A percentile compares a stretch with the other conserved stretches of the same genome.
phyloP scores from a whole-genome alignment of 169 alveolate genomes.

The Cryptosporidium muris region DNA sequence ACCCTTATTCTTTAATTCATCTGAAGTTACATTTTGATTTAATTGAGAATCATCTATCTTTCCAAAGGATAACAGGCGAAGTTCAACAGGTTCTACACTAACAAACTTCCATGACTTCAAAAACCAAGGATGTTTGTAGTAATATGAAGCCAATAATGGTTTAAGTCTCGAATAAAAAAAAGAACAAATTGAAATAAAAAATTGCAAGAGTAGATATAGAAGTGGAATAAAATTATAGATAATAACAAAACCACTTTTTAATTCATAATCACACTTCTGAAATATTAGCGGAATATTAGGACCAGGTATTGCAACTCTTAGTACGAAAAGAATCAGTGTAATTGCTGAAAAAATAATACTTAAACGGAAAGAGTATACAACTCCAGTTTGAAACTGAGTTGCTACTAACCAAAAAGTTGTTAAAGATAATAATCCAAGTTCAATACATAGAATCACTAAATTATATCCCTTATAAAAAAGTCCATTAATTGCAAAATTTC shows the following conservation, averaged over 20 bases:
- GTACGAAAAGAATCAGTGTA: constrained; percentile 24
- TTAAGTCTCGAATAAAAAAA: constrained; percentile 42
- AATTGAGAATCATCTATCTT: constrained; percentile 8
- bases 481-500: constrained; percentile 21
- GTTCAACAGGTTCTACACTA: constrained; percentile 46
- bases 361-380: constrained; percentile 55
- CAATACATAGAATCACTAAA: constrained; percentile 39
- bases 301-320: constrained; percentile 33
- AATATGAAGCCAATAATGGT: constrained; percentile 53
- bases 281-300: constrained; percentile 2
- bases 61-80: constrained; percentile 45
- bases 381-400: constrained; percentile 71
- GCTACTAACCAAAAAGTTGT: constrained; percentile 60
- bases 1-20: background rate
- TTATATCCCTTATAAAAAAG: constrained; percentile 30
- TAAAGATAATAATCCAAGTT: constrained; percentile 24
- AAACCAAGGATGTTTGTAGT: constrained; percentile 69
- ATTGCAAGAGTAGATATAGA: constrained; percentile 31
- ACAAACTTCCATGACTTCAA: constrained; percentile 68
- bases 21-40: background rate
- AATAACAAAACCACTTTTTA: constrained; percentile 16
- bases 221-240: constrained; percentile 48
- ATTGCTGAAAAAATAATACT: constrained; percentile 50
- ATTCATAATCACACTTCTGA: constrained; percentile 38
- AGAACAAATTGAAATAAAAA: constrained; percentile 29